Evolutionary conservation across 1,284 basidiomycete species (phyloP).

Genomic region (Melanopsichium pennsylvanicum): DNA sequence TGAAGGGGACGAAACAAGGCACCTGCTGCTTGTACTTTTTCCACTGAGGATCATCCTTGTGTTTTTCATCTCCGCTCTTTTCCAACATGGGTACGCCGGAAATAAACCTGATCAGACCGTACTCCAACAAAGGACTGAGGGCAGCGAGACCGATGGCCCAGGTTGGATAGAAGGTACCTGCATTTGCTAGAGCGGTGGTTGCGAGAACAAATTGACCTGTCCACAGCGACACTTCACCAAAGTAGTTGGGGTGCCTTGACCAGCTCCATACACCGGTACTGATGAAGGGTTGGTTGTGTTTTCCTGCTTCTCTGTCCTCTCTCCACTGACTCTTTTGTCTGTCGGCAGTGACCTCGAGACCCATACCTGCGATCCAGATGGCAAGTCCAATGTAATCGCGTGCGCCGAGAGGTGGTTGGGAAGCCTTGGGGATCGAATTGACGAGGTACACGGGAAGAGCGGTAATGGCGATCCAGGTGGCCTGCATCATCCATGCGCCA

Average conservation of each 20-base stretch:
- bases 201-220: constrained; percentile 74
- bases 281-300: constrained; percentile 80
- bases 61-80: constrained; percentile 73
- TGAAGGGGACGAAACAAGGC: constrained; percentile 55
- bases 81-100: constrained; percentile 79
- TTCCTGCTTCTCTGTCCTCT: constrained; percentile 72
- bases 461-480: constrained; percentile 76
- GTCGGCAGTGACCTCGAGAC: constrained; percentile 68
- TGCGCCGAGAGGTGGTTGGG: constrained; percentile 72
- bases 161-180: constrained; percentile 67
- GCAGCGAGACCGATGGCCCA: constrained; percentile 68
- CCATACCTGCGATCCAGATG: constrained; percentile 69
- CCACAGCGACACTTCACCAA: constrained; percentile 80
- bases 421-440: constrained; percentile 72
- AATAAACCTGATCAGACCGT: constrained; percentile 68
- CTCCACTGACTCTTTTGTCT: constrained; percentile 77
- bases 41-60: constrained; percentile 74
- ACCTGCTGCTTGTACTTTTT: constrained; percentile 73
- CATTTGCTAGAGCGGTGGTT: constrained; percentile 25
- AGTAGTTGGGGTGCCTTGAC: constrained; percentile 80
- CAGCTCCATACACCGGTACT: constrained; percentile 76
- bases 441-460: constrained; percentile 70
- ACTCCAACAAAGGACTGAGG: constrained; percentile 75
- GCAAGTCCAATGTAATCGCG: constrained; percentile 73
- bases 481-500: constrained; percentile 77